phyloP scores from a whole-genome alignment of 148 eudicot species.

The Cornus florida region DNA sequence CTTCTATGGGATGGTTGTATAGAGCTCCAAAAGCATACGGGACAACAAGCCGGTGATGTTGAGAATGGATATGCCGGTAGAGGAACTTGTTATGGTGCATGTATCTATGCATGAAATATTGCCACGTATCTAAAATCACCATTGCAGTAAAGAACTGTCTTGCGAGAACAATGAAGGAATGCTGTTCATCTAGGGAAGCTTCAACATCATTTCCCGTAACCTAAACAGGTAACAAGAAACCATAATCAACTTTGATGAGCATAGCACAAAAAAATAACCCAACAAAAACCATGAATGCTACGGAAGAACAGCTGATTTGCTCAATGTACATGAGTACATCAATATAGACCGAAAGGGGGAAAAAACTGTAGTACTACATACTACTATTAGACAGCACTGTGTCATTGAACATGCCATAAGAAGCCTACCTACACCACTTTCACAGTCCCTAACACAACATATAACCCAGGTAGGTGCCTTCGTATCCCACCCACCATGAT shows the following conservation, averaged over 20 bases:
- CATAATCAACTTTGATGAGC: not conserved
- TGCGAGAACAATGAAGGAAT: constrained; percentile 42
- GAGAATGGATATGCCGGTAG: constrained; percentile 79
- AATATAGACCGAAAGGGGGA: not conserved
- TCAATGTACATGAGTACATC: too few species aligned
- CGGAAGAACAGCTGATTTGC: not conserved
- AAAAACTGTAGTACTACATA: not conserved
- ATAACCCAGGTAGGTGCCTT: not conserved
- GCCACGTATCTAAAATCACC: constrained; percentile 90
- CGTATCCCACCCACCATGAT: too few species aligned
- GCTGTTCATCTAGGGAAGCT: constrained; percentile 20
- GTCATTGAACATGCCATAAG: not conserved
- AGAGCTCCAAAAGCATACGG: constrained; percentile 87
- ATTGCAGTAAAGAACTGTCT: constrained; percentile 65
- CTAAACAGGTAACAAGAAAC: constrained; percentile 29
- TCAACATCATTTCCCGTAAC: constrained; percentile 58
- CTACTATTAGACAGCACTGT: not conserved
- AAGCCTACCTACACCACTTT: too few species aligned
- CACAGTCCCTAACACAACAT: not conserved
- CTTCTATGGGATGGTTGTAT: constrained; percentile 78
- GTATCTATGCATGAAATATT: constrained; percentile 88
- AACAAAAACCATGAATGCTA: not conserved
- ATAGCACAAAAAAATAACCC: constrained; percentile 9
- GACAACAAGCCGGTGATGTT: constrained; percentile 82
- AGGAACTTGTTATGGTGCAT: constrained; percentile 89